Evolutionary conservation across 768 basidiomycete species (phyloP), one percentile per base, ranked within the genome.

Genomic region (Galerina marginata): DNA sequence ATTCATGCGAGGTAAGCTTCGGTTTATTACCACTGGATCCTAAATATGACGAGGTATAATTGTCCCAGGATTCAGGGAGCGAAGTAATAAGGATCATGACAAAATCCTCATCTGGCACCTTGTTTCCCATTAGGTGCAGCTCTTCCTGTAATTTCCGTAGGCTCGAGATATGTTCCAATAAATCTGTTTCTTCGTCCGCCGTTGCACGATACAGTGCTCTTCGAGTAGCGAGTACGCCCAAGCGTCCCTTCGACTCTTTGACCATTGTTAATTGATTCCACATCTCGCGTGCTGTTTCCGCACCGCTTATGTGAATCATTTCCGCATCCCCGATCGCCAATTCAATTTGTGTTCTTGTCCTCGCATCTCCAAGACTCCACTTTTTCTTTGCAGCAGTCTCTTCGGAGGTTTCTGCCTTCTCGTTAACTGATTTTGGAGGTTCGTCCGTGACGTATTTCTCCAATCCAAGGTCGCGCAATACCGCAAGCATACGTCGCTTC

Each of bases 81-180:
- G 67, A 72, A 5, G 70, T 70, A 36, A 72, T 61, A 2, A 72
- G 48, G 26, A 74, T 69, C 66, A 71, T 71, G 3, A 66, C 56
- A 48, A 74, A 72, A 57, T 72, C 73, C 45, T 72, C 67, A 61
- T 74, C 73, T 0, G 56, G 12, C 12, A 72, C 61, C n/a, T 50
- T 53, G 53, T 58, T 72, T 7, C 60, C 69, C 59, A 72, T 66
- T 3, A 67, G 6, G 44, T 69, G 68, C 9, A 71, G 53, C 55
- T 71, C 66, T 36, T 68, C 70, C 49, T 74, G 69, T 6, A 71
- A 40, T 16, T 66, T 45, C 14, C 62, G 59, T 10, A 74, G 58
- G 38, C 66, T 61, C 11, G 65, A 56, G 14, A 72, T 65, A 39
- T 74, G 68, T 23, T 63, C 61, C 4, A 61, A 52, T 67, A 74